Percentiles rank a stretch among this genome's conserved stretches.
phyloP scores from a whole-genome alignment of 345 rosid species.

The Rhizophora mangle region DNA sequence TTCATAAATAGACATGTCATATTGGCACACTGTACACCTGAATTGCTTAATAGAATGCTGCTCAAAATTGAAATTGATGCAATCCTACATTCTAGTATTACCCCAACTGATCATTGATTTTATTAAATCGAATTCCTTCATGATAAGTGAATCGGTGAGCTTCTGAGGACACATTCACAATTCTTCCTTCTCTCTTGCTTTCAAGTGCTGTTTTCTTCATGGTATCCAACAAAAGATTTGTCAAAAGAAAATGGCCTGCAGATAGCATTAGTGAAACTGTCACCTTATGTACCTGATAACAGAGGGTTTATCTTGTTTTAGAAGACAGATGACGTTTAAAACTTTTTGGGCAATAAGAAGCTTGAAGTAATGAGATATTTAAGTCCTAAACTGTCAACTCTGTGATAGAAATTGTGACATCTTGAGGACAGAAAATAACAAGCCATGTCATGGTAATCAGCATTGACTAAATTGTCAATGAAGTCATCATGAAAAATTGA shows the following conservation, averaged over 20 bases:
- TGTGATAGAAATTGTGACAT: no score
- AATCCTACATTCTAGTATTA: slow-evolving; percentile 10
- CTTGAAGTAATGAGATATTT: no score
- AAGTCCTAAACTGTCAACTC: no score
- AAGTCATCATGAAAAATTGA: no score
- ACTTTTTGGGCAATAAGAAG: no score
- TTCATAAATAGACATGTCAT: no score
- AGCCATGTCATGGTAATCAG: no score
- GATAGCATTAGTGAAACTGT: slow-evolving; percentile 6
- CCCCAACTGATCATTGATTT: slow-evolving; percentile 61
- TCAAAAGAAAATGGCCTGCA: slow-evolving; percentile 76
- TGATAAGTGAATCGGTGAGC: slow-evolving; percentile 52
- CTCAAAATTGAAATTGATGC: no score
- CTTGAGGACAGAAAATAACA: no score
- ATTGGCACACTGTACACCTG: no score
- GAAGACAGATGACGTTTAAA: not conserved
- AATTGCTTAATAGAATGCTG: no score
- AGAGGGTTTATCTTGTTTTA: not conserved
- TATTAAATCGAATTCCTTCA: slow-evolving; percentile 62
- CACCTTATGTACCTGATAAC: not conserved
- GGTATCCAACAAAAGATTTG: slow-evolving; percentile 58
- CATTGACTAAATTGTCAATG: no score
- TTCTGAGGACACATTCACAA: slow-evolving; percentile 62
- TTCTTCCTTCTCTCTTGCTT: slow-evolving; percentile 67
- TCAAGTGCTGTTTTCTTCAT: slow-evolving; percentile 65